These are phyloP conservation scores for Moesziomyces sp. DNA, from an alignment of 1,284 basidiomycete genomes.

Conservation along the genomic window DNA sequence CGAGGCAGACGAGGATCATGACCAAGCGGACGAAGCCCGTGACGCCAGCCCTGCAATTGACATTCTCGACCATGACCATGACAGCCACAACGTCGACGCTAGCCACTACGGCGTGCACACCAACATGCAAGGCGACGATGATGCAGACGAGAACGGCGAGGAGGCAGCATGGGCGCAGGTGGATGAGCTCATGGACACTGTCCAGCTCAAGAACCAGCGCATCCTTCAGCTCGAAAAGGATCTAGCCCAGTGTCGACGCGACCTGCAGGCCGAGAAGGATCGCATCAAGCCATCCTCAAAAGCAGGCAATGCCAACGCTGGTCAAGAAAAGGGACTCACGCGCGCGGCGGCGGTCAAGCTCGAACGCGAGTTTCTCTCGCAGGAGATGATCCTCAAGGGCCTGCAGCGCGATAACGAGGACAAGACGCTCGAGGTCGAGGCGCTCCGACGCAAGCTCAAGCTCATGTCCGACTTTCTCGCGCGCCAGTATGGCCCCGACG, in stretches of 20 bases:
- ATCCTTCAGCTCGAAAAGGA: constrained; percentile 48
- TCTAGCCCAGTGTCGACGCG: constrained; percentile 30
- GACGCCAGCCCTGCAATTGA: background rate
- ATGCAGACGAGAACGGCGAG: constrained; percentile 38
- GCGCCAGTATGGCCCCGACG: constrained; percentile 46
- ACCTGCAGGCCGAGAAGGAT: constrained; percentile 35
- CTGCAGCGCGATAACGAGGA: constrained; percentile 60
- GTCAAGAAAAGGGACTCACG: constrained; percentile 40
- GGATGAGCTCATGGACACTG: constrained; percentile 44
- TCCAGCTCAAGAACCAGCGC: constrained; percentile 43
- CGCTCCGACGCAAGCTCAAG: constrained; percentile 46
- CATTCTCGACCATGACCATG: constrained; percentile 1
- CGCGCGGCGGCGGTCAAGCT: constrained; percentile 51
- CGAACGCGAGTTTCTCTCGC: constrained; percentile 56
- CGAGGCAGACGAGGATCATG: constrained; percentile 20
- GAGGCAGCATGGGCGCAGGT: constrained; percentile 43
- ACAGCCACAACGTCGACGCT: background rate
- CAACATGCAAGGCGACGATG: background rate
- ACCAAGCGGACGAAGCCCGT: background rate
- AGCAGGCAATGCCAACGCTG: background rate
- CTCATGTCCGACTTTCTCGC: constrained; percentile 54
- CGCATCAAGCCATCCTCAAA: constrained; percentile 19
- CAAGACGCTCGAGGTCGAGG: constrained; percentile 59
- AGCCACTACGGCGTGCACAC: background rate
- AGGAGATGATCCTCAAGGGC: constrained; percentile 61